Conservation (phyloP, 352 stramenopile species). For the Pythium diclinum region DNA sequence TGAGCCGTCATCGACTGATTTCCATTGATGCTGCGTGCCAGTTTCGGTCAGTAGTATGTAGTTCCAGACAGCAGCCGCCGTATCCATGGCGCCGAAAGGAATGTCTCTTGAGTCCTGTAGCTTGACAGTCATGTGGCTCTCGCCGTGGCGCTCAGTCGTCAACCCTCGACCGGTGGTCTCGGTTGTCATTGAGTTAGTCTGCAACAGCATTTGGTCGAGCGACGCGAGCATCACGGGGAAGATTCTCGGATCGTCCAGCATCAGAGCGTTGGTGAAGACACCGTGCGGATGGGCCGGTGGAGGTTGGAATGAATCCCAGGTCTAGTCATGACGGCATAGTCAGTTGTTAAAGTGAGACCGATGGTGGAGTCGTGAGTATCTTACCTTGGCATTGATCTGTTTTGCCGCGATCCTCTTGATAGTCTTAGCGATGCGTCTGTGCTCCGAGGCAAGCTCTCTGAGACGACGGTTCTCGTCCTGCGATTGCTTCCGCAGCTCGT, state of each 20-base stretch:
- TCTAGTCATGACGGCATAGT: background rate
- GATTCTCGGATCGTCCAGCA: background rate
- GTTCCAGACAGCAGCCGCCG: constrained; percentile 6
- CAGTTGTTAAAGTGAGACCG: background rate
- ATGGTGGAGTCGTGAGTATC: background rate
- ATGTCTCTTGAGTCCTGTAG: background rate
- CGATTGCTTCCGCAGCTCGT: background rate
- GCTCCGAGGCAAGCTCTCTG: background rate
- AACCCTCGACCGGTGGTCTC: background rate
- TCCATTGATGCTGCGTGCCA: background rate
- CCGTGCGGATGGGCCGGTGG: background rate
- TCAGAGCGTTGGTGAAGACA: background rate
- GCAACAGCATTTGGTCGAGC: background rate
- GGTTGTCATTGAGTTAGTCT: background rate
- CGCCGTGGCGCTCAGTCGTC: background rate
- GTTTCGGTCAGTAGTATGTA: background rate
- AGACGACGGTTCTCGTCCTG: background rate
- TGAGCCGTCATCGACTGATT: background rate
- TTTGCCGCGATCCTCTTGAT: background rate
- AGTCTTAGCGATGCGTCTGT: background rate
- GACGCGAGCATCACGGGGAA: background rate
- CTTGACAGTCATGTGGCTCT: background rate
- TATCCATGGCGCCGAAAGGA: background rate
- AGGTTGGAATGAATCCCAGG: background rate
- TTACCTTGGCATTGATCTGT: background rate